Evolutionary conservation across 805 yeast species (phyloP), one percentile per base, ranked within the genome.

Genomic region (Vanderwaltozyma tropicalis): DNA sequence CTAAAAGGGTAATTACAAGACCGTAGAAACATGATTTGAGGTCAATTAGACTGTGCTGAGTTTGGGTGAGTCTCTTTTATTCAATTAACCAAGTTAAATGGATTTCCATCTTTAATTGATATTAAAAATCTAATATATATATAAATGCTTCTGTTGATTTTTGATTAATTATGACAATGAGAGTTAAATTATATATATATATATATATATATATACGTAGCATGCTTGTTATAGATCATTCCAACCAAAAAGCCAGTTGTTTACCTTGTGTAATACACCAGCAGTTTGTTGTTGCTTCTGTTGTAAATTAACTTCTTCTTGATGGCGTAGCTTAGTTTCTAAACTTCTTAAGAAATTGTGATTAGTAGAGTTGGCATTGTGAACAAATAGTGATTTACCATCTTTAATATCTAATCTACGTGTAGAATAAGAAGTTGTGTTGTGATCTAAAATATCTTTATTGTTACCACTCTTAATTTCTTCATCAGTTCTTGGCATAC

Each of bases 221-320:
- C 4, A 12, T 14, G 13, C 1, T 20, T 17, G 18, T 50, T 41
- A 63, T 33, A 68, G 47, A 40, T 71, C 72, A 35, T 72, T 76
- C 76, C 76, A 73, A 2, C 78, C 78, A 50, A 74, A 73, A 27
- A 73, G 51, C 58, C 73, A 57, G 47, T 72, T 72, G 42, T 66
- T 68, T 3, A 72, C 64, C 15, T 43, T 49, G 16, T 50, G 51
- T 8, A 59, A 11, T 2, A 59, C n/a, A 9, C 62, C 52, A 19
- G 38, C 41, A 4, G 43, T 35, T 18, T 35, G 29, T 13, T 31
- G 29, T 34, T 34, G 24, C 14, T 30, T 21, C 19, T 44, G 39
- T 15, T 45, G 43, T 16, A 45, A 38, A 29, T 43, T 42, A 12
- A 41, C 27, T 28, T 43, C 49, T 37, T 53, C 49, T 26, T 46